Evolutionary conservation across 805 yeast species (phyloP).

Genomic region (Pichia sporocuriosa): DNA sequence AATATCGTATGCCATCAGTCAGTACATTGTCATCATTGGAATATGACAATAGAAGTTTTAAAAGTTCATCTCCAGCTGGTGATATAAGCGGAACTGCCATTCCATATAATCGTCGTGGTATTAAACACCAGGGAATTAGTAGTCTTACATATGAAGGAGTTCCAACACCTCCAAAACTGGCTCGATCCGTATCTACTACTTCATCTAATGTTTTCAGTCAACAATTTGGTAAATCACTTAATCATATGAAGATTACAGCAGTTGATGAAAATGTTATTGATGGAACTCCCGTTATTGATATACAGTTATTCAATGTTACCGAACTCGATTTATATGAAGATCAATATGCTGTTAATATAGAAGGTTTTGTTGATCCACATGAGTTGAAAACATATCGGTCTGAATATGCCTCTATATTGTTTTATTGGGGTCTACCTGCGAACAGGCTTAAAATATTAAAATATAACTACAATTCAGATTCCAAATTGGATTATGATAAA

Average conservation of each 20-base stretch:
- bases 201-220: slow-evolving; percentile 20
- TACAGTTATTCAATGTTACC: slow-evolving; percentile 42
- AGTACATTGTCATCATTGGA: slow-evolving; percentile 24
- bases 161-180: slow-evolving; percentile 1
- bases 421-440: slow-evolving; percentile 79
- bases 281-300: slow-evolving; percentile 29
- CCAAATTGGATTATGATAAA: not conserved
- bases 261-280: not conserved
- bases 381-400: slow-evolving; percentile 43
- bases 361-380: slow-evolving; percentile 33
- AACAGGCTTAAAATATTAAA: slow-evolving; percentile 73
- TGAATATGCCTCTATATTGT: slow-evolving; percentile 72
- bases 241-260: not conserved
- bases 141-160: not conserved
- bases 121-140: slow-evolving; percentile 13
- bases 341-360: slow-evolving; percentile 34
- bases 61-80: slow-evolving; percentile 24
- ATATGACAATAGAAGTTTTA: slow-evolving; percentile 16
- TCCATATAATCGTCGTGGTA: slow-evolving; percentile 24
- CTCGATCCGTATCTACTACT: slow-evolving; percentile 14
- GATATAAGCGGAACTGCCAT: slow-evolving; percentile 1
- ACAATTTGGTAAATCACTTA: slow-evolving; percentile 18
- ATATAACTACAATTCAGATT: slow-evolving; percentile 38
- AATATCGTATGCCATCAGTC: slow-evolving; percentile 17
- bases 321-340: slow-evolving; percentile 40